These are phyloP conservation scores for Apocynum venetum DNA, from an alignment of 257 asterid species.

Conservation along the genomic window DNA sequence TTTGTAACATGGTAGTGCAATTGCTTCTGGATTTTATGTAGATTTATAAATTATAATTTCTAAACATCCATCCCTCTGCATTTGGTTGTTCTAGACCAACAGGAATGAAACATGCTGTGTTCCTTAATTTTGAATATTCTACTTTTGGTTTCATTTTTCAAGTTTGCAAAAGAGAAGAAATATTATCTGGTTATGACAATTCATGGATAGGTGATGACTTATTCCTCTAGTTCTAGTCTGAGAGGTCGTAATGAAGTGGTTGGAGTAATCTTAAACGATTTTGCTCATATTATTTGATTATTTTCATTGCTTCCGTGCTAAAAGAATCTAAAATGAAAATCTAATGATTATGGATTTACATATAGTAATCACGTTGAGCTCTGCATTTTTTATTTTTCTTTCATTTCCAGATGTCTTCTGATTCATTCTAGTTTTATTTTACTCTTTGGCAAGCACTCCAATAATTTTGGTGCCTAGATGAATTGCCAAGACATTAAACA, in stretches of 20 bases:
- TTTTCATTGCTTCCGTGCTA: neutral
- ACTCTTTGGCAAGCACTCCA: neutral
- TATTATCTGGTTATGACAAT: too few relatives aligned
- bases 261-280: neutral
- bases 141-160: neutral
- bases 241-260: neutral
- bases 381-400: neutral
- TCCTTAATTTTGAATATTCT: neutral
- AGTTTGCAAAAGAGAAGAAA: neutral
- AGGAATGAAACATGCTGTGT: neutral
- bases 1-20: neutral
- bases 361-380: neutral
- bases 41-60: neutral
- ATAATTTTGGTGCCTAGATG: neutral
- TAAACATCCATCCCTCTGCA: neutral
- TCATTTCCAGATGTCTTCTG: neutral
- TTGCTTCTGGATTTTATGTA: neutral
- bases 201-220: neutral
- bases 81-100: neutral
- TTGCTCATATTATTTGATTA: neutral
- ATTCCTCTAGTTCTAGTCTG: neutral
- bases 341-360: neutral
- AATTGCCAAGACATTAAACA: neutral
- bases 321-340: neutral
- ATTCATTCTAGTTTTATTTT: neutral